A percentile compares a stretch with the other conserved stretches of the same genome.
Conservation (phyloP, 2,329 filamentous ascomycete genomes). For the Scopulariopsis brevicaulis region DNA sequence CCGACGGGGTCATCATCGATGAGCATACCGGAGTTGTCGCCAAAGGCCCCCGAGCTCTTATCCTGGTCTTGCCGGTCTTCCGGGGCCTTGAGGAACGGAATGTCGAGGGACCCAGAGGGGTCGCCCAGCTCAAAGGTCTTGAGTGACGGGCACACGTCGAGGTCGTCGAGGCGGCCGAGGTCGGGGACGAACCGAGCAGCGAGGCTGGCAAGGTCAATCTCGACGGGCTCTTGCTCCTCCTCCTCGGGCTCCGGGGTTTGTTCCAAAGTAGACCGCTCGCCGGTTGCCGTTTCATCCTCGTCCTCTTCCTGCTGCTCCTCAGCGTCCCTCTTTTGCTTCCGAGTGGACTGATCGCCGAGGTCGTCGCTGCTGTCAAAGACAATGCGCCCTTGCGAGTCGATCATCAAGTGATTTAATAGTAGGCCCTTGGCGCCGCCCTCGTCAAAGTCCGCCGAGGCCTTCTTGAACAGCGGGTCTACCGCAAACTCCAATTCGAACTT, state of each 20-base stretch:
- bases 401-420: slow-evolving; percentile 90
- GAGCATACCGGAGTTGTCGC: slow-evolving; percentile 68
- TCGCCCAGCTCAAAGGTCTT: slow-evolving; percentile 90
- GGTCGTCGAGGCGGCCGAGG: slow-evolving; percentile 61
- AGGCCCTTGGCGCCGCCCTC: slow-evolving; percentile 95
- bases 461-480: slow-evolving; percentile 98
- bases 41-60: slow-evolving; percentile 43
- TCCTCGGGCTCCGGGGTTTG: slow-evolving; percentile 24
- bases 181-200: slow-evolving; percentile 80
- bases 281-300: slow-evolving; percentile 17
- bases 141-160: slow-evolving; percentile 89
- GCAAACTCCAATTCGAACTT: slow-evolving; percentile 96
- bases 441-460: slow-evolving; percentile 95
- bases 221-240: slow-evolving; percentile 32
- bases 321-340: slow-evolving; percentile 20
- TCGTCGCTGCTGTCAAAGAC: slow-evolving; percentile 99
- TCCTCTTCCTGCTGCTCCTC: slow-evolving; percentile 26
- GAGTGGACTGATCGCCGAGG: slow-evolving; percentile 34
- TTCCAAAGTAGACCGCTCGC: background rate
- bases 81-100: slow-evolving; percentile 81
- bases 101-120: slow-evolving; percentile 71
- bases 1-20: slow-evolving; percentile 76
- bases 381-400: slow-evolving; percentile 82
- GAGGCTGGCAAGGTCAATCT: slow-evolving; percentile 69
- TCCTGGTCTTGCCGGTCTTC: slow-evolving; percentile 76